Conservation (phyloP, 495 filamentous ascomycete species). For the Trichoderma virens region DNA sequence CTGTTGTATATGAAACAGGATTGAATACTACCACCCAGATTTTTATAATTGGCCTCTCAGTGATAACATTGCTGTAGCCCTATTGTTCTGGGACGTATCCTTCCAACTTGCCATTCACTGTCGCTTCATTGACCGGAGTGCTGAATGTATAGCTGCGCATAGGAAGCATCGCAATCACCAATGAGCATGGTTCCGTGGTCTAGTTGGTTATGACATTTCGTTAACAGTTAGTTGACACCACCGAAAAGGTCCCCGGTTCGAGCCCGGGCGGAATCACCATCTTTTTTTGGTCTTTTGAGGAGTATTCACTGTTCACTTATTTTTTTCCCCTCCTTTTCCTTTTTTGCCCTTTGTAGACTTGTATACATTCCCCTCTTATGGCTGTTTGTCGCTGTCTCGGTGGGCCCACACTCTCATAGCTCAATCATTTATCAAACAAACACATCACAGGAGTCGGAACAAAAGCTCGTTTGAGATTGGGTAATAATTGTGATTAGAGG, state of each 20-base stretch:
- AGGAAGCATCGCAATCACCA: not conserved
- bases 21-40: too few relatives aligned
- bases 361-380: too few relatives aligned
- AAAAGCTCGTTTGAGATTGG: not conserved
- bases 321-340: not conserved
- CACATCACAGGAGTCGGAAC: too few relatives aligned
- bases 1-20: too few relatives aligned
- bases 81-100: too few relatives aligned
- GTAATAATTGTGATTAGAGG: conserved; percentile 4
- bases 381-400: too few relatives aligned
- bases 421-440: too few relatives aligned
- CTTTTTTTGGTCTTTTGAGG: not conserved
- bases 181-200: conserved; percentile 3
- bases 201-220: conserved; percentile 9
- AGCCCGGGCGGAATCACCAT: conserved; percentile 8
- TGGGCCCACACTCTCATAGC: too few relatives aligned
- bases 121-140: too few relatives aligned
- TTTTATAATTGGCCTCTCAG: too few relatives aligned
- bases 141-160: conserved; percentile 13
- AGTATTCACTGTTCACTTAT: not conserved
- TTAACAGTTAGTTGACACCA: conserved; percentile 8
- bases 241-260: conserved; percentile 9
- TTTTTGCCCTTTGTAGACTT: not conserved
- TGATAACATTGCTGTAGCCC: too few relatives aligned
- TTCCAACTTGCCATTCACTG: too few relatives aligned